Evolutionary conservation across 768 basidiomycete species (phyloP).

Genomic region (Chlorophyllum brunneum): DNA sequence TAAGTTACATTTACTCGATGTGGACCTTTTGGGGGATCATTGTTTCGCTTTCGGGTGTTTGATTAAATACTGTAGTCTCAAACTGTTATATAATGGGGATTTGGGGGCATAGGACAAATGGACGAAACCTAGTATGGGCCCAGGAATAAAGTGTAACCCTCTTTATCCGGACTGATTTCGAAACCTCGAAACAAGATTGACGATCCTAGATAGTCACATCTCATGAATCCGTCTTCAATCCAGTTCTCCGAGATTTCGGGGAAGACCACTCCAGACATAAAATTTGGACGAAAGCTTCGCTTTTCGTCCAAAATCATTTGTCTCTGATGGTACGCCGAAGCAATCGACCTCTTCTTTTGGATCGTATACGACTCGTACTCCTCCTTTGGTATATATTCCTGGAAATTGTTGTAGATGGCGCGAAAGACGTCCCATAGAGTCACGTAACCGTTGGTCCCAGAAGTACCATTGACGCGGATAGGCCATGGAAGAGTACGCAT

Average conservation of each 20-base stretch:
- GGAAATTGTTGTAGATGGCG: conserved; percentile 3
- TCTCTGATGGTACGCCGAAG: conserved; percentile 1
- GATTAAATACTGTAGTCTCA: too few species aligned
- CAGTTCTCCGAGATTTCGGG: neutral
- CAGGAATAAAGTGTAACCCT: conserved; percentile 6
- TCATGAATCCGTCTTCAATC: conserved; percentile 6
- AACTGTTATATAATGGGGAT: too few species aligned
- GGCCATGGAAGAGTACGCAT: conserved; percentile 8
- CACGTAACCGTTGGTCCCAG: neutral
- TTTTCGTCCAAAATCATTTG: neutral
- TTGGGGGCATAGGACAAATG: neutral
- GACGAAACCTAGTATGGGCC: neutral
- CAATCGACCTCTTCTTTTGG: conserved; percentile 1
- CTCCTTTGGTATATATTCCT: neutral
- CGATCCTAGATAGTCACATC: conserved; percentile 8
- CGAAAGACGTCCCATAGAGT: conserved; percentile 3
- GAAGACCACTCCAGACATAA: neutral
- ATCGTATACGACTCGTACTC: conserved; percentile 1
- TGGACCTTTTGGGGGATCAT: too few species aligned
- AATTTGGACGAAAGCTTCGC: neutral
- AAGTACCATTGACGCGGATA: neutral
- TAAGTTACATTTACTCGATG: too few species aligned
- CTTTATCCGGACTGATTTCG: neutral
- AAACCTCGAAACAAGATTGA: conserved; percentile 7
- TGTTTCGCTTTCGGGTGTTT: too few species aligned